Base-by-base conservation (phyloP, 2,329 filamentous ascomycete genomes). In the Ascochyta pisi region DNA sequence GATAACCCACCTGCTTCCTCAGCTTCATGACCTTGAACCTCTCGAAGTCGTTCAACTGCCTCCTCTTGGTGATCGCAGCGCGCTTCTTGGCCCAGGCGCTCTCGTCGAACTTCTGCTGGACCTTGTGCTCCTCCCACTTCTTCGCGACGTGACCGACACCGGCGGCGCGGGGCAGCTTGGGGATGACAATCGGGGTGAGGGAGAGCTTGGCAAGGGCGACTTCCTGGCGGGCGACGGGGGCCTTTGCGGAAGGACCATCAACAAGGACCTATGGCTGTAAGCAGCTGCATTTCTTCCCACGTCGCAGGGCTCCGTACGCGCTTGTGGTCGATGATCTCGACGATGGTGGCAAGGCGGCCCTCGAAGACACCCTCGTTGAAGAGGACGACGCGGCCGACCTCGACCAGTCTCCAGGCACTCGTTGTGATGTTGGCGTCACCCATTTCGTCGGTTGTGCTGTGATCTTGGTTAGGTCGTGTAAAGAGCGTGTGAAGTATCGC, bases 311-410 rank as follows among this genome's bases (percentile, higher is more conserved):
- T 78, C 92, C 95, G 79, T 96, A 99, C 95, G 84, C 95, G 92
- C 88, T 96, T 97, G 90, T 99, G 94, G 84, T 99, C 95, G 84
- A 99, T 95, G 82, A 99, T 98, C 89, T 99, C 94, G 82, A 96
- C 92, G 77, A 99, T 94, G 76, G 89, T 84, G 76, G 93, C 96
- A 75, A 98, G 87, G 80, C 91, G 91, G 84, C 93, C 93, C 72
- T 84, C 83, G 84, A 83, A 90, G 74, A 89, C 88, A 77, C 92
- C 90, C 78, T 86, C 83, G 81, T 91, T 89, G 84, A 98, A 89
- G 81, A 96, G 88, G 80, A 96, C 89, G 78, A 99, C 88, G 80
- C 95, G 92, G 88, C 95, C 95, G 82, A 97, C 91, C 89, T 99
- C 93, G 81, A 99, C 93, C 82, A 92, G 86, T 86, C 93, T 93